These are phyloP conservation scores for Auricularia cornea DNA, from an alignment of 768 basidiomycete species.

Conservation along the genomic window DNA sequence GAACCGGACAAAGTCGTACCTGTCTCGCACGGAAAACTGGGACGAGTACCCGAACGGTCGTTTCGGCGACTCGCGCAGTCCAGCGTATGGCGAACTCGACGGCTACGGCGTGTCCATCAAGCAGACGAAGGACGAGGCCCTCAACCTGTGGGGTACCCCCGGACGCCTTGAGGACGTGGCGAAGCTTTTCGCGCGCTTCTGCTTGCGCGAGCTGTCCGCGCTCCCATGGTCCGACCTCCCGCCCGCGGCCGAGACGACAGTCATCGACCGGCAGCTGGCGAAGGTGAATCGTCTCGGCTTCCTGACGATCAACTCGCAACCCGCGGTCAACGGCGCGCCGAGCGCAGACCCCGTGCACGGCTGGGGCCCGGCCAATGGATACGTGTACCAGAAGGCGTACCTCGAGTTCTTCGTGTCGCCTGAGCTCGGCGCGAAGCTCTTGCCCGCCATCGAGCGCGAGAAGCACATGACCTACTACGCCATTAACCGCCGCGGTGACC, in stretches of 20 bases:
- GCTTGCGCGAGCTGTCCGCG: slow-evolving; percentile 57
- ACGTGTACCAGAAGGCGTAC: slow-evolving; percentile 96
- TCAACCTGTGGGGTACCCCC: slow-evolving; percentile 84
- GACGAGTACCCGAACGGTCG: slow-evolving; percentile 99
- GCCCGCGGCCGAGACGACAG: slow-evolving; percentile 73
- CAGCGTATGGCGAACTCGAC: slow-evolving; percentile 96
- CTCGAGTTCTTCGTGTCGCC: slow-evolving; percentile 91
- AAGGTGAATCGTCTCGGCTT: slow-evolving; percentile 88
- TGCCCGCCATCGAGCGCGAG: slow-evolving; percentile 78
- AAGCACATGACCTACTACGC: slow-evolving; percentile 83
- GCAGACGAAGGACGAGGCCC: slow-evolving; percentile 79
- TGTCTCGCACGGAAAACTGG: slow-evolving; percentile 97
- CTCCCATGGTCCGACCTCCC: slow-evolving; percentile 94
- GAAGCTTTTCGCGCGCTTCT: slow-evolving; percentile 77
- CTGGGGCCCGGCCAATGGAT: slow-evolving; percentile 92
- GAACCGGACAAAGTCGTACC: slow-evolving; percentile 89
- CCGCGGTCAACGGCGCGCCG: slow-evolving; percentile 81
- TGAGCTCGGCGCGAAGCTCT: slow-evolving; percentile 57
- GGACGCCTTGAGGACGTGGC: slow-evolving; percentile 55
- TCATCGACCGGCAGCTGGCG: slow-evolving; percentile 71
- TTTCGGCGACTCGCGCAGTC: slow-evolving; percentile 94
- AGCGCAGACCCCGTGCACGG: slow-evolving; percentile 83
- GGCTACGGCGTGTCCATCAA: slow-evolving; percentile 93
- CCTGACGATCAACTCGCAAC: slow-evolving; percentile 95
- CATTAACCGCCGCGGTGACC: slow-evolving; percentile 91